These are phyloP conservation scores for Butyriboletus loyo DNA, from an alignment of 768 basidiomycete genomes.

Conservation along the genomic window DNA sequence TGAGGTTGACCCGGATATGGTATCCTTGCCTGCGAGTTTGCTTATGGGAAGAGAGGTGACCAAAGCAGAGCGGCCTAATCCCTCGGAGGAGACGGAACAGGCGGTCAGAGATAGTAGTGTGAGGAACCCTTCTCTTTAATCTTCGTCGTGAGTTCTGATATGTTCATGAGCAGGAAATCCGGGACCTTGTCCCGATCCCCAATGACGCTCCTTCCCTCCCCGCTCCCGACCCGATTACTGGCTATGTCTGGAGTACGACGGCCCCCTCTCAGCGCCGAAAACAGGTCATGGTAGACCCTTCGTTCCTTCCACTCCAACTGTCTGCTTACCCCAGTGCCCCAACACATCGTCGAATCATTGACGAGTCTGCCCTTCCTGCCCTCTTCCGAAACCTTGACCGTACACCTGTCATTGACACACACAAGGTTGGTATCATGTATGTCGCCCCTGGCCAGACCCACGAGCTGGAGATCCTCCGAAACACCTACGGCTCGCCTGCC, in stretches of 20 bases:
- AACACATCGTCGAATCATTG: constrained; percentile 44
- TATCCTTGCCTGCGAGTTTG: constrained; percentile 69
- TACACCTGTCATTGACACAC: constrained; percentile 93
- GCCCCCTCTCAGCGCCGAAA: constrained; percentile 89
- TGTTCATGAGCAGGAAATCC: constrained; percentile 20
- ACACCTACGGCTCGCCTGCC: constrained; percentile 89
- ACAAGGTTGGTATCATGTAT: constrained; percentile 95
- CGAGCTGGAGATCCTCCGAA: constrained; percentile 84
- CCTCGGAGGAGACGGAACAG: constrained; percentile 18
- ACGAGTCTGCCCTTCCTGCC: constrained; percentile 51
- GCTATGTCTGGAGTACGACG: constrained; percentile 84
- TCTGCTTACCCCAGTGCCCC: constrained; percentile 62
- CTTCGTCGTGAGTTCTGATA: constrained; percentile 5
- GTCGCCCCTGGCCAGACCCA: constrained; percentile 87
- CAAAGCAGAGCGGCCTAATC: constrained; percentile 29
- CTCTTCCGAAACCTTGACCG: constrained; percentile 71
- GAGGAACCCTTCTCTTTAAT: not conserved
- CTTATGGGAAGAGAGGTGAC: constrained; percentile 61
- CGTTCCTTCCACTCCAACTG: constrained; percentile 81
- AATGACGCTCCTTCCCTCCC: constrained; percentile 24
- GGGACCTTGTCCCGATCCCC: constrained; percentile 7
- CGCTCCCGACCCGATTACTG: constrained; percentile 70
- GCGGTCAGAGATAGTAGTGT: constrained; percentile 3
- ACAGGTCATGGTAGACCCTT: constrained; percentile 79
- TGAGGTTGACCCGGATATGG: constrained; percentile 76